Conservation (phyloP, 768 basidiomycete species). For the Kwoniella dendrophila region DNA sequence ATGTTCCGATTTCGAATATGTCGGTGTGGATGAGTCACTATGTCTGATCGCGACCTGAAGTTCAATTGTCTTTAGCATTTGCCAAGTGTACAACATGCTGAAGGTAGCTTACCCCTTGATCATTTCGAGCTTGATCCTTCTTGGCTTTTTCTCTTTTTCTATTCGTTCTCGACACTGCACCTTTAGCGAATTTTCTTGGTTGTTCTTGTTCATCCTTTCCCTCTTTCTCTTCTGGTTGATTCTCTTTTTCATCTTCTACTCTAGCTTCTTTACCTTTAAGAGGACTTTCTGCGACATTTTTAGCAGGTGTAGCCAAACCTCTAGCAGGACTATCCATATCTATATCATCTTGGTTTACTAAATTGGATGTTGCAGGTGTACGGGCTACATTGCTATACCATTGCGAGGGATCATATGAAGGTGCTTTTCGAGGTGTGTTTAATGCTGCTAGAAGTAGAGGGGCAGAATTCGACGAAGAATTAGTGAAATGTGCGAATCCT, state of each 20-base stretch:
- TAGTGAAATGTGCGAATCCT: constrained; percentile 23
- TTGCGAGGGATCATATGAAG: constrained; percentile 25
- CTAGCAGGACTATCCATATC: constrained; percentile 39
- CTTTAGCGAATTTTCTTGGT: constrained; percentile 29
- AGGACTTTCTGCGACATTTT: background rate
- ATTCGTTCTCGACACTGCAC: constrained; percentile 34
- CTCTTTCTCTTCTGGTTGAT: constrained; percentile 9
- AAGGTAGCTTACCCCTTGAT: constrained; percentile 29
- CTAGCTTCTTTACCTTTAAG: constrained; percentile 18
- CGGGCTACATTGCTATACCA: constrained; percentile 19
- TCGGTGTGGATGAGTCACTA: constrained; percentile 18
- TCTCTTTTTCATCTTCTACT: constrained; percentile 12
- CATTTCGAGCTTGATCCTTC: constrained; percentile 13
- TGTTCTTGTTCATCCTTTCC: constrained; percentile 7
- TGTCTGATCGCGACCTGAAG: constrained; percentile 11
- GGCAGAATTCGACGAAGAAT: constrained; percentile 21
- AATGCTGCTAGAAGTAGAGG: constrained; percentile 16
- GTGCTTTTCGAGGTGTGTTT: constrained; percentile 23
- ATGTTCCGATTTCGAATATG: constrained; percentile 31
- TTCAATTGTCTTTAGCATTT: background rate
- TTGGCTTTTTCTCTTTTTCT: constrained; percentile 37
- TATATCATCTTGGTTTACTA: constrained; percentile 29
- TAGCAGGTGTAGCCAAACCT: constrained; percentile 2
- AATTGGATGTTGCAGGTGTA: constrained; percentile 8
- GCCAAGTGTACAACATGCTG: background rate